Evolutionary conservation across 2,329 filamentous ascomycete species (phyloP).

Genomic region (Neofusicoccum parvum): DNA sequence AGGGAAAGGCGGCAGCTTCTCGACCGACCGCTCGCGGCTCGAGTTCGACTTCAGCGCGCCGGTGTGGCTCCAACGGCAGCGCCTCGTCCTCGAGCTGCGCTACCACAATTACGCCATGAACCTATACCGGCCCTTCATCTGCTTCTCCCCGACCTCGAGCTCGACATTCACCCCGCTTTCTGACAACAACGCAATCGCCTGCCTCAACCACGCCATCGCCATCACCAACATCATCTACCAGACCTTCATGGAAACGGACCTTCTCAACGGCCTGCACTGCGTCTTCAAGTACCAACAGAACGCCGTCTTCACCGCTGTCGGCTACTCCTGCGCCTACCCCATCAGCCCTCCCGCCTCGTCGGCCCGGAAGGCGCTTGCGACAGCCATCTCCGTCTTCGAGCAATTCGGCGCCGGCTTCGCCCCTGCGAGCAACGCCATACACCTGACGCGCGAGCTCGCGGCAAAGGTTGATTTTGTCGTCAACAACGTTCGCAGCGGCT

Average conservation of each 20-base stretch:
- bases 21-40: conserved; percentile 25
- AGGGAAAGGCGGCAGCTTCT: conserved; percentile 25
- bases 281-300: conserved; percentile 50
- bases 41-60: conserved; percentile 19
- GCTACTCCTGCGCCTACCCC: conserved; percentile 45
- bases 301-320: conserved; percentile 43
- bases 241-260: conserved; percentile 21
- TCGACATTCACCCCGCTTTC: conserved; percentile 16
- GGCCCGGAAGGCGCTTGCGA: background rate
- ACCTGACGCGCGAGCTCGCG: background rate
- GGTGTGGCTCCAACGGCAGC: conserved; percentile 23
- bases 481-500: background rate
- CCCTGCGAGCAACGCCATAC: background rate
- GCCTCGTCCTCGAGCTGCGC: conserved; percentile 29
- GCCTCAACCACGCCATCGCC: conserved; percentile 28
- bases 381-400: background rate
- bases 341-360: conserved; percentile 27
- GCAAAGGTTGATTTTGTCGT: background rate
- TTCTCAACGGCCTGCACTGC: conserved; percentile 39
- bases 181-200: conserved; percentile 24
- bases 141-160: conserved; percentile 17
- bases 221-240: conserved; percentile 29
- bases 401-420: background rate
- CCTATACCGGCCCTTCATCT: conserved; percentile 32
- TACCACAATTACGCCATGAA: conserved; percentile 31